Conservation (phyloP, 2,329 filamentous ascomycete genomes). For the Dactylellina haptotyla region DNA sequence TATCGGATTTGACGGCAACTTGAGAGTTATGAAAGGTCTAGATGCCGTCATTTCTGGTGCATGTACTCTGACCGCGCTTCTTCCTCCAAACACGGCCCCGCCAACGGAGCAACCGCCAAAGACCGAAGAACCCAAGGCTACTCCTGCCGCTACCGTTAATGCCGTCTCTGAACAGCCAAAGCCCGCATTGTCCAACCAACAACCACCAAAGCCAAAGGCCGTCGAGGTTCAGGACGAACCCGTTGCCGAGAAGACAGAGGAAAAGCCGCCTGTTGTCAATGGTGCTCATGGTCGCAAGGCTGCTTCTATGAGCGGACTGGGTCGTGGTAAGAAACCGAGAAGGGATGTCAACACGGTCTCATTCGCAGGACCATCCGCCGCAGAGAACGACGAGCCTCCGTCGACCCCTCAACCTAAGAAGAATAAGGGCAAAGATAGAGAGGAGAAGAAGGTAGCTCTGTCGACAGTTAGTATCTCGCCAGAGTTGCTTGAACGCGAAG, state of each 20-base stretch:
- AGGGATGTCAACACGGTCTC: constrained; percentile 58
- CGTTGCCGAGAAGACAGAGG: constrained; percentile 57
- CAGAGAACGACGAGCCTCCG: constrained; percentile 57
- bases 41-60: constrained; percentile 79
- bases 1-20: constrained; percentile 89
- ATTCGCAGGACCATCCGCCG: constrained; percentile 55
- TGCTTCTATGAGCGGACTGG: constrained; percentile 59
- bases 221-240: constrained; percentile 56
- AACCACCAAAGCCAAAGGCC: constrained; percentile 58
- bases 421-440: constrained; percentile 70
- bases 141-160: constrained; percentile 52
- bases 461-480: constrained; percentile 54
- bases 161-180: constrained; percentile 55
- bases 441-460: constrained; percentile 72
- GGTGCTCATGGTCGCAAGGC: constrained; percentile 52
- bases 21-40: constrained; percentile 82
- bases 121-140: constrained; percentile 61
- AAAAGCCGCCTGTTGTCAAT: constrained; percentile 53
- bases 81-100: constrained; percentile 62
- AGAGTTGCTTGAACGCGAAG: constrained; percentile 57
- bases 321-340: constrained; percentile 60
- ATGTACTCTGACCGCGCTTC: constrained; percentile 78
- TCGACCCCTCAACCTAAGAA: constrained; percentile 65
- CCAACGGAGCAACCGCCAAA: constrained; percentile 62
- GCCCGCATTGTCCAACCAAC: constrained; percentile 57